phyloP scores from a whole-genome alignment of 1,284 basidiomycete species.

The Ustilago shanxiensis region DNA sequence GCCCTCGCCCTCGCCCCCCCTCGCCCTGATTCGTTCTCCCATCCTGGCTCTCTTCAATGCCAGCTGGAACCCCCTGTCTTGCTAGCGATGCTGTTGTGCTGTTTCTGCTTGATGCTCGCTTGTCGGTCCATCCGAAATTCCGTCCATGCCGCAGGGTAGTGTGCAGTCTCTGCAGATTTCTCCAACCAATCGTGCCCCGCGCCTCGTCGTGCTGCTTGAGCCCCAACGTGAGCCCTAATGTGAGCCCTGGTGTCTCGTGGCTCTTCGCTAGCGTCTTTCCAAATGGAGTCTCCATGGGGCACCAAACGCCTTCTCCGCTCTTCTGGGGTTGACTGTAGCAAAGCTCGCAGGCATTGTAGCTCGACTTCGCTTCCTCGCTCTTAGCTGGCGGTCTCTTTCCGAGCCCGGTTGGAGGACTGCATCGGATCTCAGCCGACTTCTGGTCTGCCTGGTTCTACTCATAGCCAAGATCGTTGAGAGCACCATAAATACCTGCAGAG shows the following conservation, averaged over 20 bases:
- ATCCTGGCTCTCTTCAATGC: not conserved
- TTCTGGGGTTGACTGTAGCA: too few species aligned
- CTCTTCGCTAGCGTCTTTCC: not conserved
- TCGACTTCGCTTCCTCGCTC: not conserved
- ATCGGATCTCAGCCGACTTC: not conserved
- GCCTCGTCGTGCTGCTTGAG: not conserved
- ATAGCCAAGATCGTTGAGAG: too few species aligned
- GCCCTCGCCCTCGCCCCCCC: too few species aligned
- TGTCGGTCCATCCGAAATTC: not conserved
- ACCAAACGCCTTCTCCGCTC: conserved; percentile 2
- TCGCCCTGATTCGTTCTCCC: not conserved
- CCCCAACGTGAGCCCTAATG: conserved; percentile 9
- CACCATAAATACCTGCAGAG: conserved; percentile 18
- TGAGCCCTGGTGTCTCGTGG: conserved; percentile 14
- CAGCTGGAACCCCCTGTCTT: not conserved
- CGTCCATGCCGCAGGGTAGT: not conserved
- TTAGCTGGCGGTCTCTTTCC: not conserved
- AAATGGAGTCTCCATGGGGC: conserved; percentile 16
- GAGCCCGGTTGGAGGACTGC: too few species aligned
- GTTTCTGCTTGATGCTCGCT: not conserved
- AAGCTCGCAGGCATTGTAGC: too few species aligned
- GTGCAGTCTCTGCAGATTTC: not conserved
- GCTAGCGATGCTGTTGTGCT: not conserved
- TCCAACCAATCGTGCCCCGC: conserved; percentile 18
- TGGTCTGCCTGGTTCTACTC: not conserved